phyloP scores from a whole-genome alignment of 192 early-diverging fungal species.

The Podila verticillata region DNA sequence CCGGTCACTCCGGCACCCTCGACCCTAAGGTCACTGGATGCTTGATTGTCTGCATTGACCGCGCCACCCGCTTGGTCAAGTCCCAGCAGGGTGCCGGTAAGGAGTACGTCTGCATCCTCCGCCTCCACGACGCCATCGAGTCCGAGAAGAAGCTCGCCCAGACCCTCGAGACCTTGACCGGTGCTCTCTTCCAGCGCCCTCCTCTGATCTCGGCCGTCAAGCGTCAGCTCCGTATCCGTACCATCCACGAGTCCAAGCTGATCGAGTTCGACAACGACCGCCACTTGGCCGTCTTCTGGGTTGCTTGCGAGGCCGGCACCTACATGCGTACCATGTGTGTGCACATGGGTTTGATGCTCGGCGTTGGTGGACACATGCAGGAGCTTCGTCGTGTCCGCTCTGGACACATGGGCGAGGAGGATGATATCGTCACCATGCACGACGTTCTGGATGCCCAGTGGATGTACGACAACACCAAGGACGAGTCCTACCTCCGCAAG shows the following conservation, averaged over 20 bases:
- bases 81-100: slow-evolving; percentile 99
- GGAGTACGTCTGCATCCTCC: slow-evolving; percentile 96
- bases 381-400: slow-evolving; percentile 97
- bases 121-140: slow-evolving; percentile 94
- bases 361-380: slow-evolving; percentile 99
- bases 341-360: slow-evolving; percentile 94
- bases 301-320: slow-evolving; percentile 97
- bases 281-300: slow-evolving; percentile 97
- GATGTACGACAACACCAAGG: slow-evolving; percentile 97
- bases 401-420: slow-evolving; percentile 91
- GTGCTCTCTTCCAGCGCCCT: slow-evolving; percentile 98
- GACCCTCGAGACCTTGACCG: slow-evolving; percentile 95
- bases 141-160: slow-evolving; percentile 87
- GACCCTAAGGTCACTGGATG: slow-evolving; percentile 99
- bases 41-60: slow-evolving; percentile 98
- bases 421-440: slow-evolving; percentile 98
- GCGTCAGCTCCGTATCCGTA: slow-evolving; percentile 98
- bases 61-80: slow-evolving; percentile 98
- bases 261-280: slow-evolving; percentile 97
- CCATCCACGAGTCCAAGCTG: slow-evolving; percentile 97
- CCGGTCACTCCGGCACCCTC: slow-evolving; percentile 97
- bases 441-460: slow-evolving; percentile 99
- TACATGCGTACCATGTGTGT: slow-evolving; percentile 99
- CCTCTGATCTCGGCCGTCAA: slow-evolving; percentile 99
- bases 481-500: slow-evolving; percentile 96